phyloP scores from a whole-genome alignment of 495 filamentous ascomycete genomes.

The Penicillium coprophilum region DNA sequence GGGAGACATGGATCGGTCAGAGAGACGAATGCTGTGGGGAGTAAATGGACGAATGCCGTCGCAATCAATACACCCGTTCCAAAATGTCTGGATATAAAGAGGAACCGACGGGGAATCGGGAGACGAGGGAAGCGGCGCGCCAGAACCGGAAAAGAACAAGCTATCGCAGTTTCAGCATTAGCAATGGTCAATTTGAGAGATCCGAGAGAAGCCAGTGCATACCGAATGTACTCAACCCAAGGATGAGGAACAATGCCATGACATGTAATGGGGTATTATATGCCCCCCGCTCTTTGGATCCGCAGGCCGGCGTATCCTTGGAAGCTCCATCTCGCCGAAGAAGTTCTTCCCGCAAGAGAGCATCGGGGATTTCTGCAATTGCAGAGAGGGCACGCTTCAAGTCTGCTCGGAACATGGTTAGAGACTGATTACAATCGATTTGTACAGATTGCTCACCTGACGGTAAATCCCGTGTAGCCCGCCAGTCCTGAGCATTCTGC shows the following conservation, averaged over 20 bases:
- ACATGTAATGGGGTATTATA: constrained; percentile 72
- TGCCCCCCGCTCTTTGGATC: constrained; percentile 55
- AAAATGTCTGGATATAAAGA: constrained; percentile 80
- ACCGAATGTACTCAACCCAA: constrained; percentile 72
- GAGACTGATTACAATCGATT: neutral
- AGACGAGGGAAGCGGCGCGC: constrained; percentile 49
- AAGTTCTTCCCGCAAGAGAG: constrained; percentile 36
- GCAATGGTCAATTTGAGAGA: neutral
- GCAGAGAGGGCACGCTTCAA: constrained; percentile 21
- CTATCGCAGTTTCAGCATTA: constrained; percentile 27
- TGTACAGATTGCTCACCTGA: constrained; percentile 15
- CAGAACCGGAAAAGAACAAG: constrained; percentile 56
- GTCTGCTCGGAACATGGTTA: constrained; percentile 17
- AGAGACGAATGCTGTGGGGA: constrained; percentile 80
- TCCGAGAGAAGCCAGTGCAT: constrained; percentile 22
- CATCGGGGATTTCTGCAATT: constrained; percentile 32
- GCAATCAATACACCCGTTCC: constrained; percentile 85
- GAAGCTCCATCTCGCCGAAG: constrained; percentile 29
- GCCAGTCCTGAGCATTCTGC: constrained; percentile 26
- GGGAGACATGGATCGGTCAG: constrained; percentile 80
- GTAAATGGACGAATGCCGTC: constrained; percentile 83
- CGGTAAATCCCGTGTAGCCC: constrained; percentile 15
- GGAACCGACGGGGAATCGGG: constrained; percentile 52
- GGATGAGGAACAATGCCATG: constrained; percentile 73
- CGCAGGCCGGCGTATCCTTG: constrained; percentile 50